Evolutionary conservation across 495 filamentous ascomycete species (phyloP), one percentile per base, ranked within the genome.

Genomic region (Rhizodiscina lignyota): DNA sequence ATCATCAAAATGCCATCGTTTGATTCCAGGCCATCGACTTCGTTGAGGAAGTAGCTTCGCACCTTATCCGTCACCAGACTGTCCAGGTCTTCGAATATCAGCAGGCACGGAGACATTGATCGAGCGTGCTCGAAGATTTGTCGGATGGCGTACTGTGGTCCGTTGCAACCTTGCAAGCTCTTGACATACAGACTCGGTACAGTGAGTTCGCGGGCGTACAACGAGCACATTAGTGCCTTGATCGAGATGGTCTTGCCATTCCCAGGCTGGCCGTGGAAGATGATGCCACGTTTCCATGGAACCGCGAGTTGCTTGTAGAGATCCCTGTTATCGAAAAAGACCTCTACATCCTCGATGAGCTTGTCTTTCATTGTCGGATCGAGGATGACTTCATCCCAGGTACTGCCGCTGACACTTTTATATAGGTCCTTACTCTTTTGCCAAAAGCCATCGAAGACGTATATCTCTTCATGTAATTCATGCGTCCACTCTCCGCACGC

Each of bases 311-410:
- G 42, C 4, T 50, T 43, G 48, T 79, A 81, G 6, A 62, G 62
- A 13, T 60, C 56, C 13, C 58, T 54, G 0, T 55, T 55, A 26
- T 66, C 56, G 48, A 75, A 81, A 51, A 79, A 81, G 29, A 59
- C 59, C 18, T 59, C 48, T 12, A 77, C 67, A 50, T 79, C 74
- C 4, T 57, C 45, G 18, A 70, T 67, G 27, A 79, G 60, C 11
- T 58, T 52, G 32, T 61, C 58, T 53, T 80, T 81, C 63, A 74
- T 72, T 28, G 55, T 53, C 28, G 59, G 49, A 26, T 76, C 67
- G n/a, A 80, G 56, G 24, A 81, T 77, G 10, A 80, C 74, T 36
- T 70, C 63, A 3, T 71, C 65, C 75, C 74, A 80, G 19, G 55
- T 52, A 2, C 65, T 53, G 18, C 66, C 63, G 45, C 64, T 55